A percentile compares a stretch with the other conserved stretches of the same genome.
phyloP scores from a whole-genome alignment of 331 rosid species.

The Prunus yedoensis region DNA sequence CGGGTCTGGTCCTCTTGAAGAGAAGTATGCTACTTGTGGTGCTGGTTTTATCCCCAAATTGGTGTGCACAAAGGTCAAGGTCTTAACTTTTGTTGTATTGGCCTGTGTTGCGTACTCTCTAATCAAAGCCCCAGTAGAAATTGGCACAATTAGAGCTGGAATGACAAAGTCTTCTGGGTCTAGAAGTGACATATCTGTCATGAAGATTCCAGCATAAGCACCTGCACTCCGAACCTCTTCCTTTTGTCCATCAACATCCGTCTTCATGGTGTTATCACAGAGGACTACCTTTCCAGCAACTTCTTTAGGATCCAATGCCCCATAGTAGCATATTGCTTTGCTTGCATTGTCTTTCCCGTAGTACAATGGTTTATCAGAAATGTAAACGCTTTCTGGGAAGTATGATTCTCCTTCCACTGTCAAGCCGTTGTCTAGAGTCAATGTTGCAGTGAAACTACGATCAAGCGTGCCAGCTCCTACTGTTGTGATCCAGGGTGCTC shows the following conservation, averaged over 20 bases:
- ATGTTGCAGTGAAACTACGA: constrained; percentile 1
- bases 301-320: constrained; percentile 6
- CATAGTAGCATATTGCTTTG: constrained; percentile 1
- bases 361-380: constrained; percentile 10
- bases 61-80: background rate
- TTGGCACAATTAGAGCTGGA: constrained; percentile 5
- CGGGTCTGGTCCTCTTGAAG: constrained; percentile 19
- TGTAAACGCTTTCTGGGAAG: constrained; percentile 16
- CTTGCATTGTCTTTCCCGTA: background rate
- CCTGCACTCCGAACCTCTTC: constrained; percentile 1
- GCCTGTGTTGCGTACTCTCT: background rate
- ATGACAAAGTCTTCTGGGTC: background rate
- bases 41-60: constrained; percentile 21
- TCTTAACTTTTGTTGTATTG: background rate
- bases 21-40: background rate
- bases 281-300: constrained; percentile 18
- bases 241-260: background rate
- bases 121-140: background rate
- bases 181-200: background rate
- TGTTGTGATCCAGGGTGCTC: constrained; percentile 32
- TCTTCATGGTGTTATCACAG: background rate
- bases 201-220: constrained; percentile 8
- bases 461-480: constrained; percentile 18
- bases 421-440: constrained; percentile 8
- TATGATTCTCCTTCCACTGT: constrained; percentile 6